These are phyloP conservation scores for Trichosporon inkin DNA, from an alignment of 1,284 basidiomycete species.

Conservation along the genomic window DNA sequence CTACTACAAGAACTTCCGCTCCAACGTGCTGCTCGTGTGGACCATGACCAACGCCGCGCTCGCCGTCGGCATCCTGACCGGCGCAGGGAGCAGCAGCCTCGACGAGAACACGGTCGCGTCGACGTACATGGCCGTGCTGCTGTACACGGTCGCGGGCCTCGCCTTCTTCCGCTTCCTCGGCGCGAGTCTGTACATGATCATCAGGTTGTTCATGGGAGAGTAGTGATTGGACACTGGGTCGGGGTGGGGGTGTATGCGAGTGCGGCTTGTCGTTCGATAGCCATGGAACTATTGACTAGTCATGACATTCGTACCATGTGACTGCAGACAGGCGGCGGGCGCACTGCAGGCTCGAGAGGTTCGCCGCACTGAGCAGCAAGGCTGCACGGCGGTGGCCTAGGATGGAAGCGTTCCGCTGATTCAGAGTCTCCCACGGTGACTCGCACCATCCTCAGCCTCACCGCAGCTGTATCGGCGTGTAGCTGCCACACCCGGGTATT, in stretches of 20 bases:
- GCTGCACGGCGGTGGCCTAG: too few relatives aligned
- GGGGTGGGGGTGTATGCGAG: too few relatives aligned
- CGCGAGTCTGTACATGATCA: slow-evolving; percentile 68
- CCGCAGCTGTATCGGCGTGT: too few relatives aligned
- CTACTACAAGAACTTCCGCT: slow-evolving; percentile 79
- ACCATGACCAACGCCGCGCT: slow-evolving; percentile 74
- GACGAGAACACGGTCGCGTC: slow-evolving; percentile 40
- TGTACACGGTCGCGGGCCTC: slow-evolving; percentile 71
- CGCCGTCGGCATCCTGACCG: slow-evolving; percentile 66
- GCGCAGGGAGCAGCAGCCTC: slow-evolving; percentile 13
- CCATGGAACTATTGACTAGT: too few relatives aligned
- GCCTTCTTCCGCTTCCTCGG: slow-evolving; percentile 77
- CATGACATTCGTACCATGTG: too few relatives aligned
- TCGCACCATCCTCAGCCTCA: too few relatives aligned
- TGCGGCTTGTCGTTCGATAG: background rate
- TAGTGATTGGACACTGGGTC: slow-evolving; percentile 45
- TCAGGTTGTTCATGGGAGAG: slow-evolving; percentile 78
- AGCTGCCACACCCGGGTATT: background rate
- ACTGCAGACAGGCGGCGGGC: too few relatives aligned
- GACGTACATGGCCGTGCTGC: slow-evolving; percentile 48
- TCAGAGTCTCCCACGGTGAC: too few relatives aligned
- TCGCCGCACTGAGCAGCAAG: too few relatives aligned
- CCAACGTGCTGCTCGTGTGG: slow-evolving; percentile 65
- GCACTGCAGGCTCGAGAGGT: too few relatives aligned
- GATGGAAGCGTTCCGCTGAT: too few relatives aligned